These are phyloP conservation scores for Hyaloperonospora arabidopsidis DNA, from an alignment of 352 stramenopile species.

Conservation along the genomic window DNA sequence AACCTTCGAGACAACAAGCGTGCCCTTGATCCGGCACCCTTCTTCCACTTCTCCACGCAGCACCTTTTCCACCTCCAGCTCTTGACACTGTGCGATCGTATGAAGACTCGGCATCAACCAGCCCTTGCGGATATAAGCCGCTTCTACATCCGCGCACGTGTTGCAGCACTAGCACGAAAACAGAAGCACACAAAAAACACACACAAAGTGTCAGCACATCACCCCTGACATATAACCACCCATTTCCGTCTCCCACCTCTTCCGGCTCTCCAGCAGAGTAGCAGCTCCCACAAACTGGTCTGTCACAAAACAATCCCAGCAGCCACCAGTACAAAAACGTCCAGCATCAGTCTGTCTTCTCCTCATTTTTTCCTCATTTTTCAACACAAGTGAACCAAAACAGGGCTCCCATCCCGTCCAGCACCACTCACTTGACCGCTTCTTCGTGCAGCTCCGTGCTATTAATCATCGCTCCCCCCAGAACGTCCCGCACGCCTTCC, in stretches of 20 bases:
- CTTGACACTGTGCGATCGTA: constrained; percentile 69
- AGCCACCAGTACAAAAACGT: too few relatives aligned
- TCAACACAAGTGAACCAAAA: too few relatives aligned
- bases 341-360: constrained; percentile 8
- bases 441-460: constrained; percentile 50
- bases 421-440: constrained; percentile 35
- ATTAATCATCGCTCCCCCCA: constrained; percentile 66
- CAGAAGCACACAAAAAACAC: background rate
- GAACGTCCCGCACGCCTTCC: constrained; percentile 47
- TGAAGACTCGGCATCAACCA: constrained; percentile 80
- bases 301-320: too few relatives aligned
- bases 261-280: constrained; percentile 59
- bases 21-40: constrained; percentile 69
- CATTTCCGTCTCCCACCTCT: constrained; percentile 14
- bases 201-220: too few relatives aligned
- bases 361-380: too few relatives aligned
- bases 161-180: constrained; percentile 39
- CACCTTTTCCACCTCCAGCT: constrained; percentile 67
- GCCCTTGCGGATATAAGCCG: constrained; percentile 52
- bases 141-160: constrained; percentile 56
- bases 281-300: constrained; percentile 60
- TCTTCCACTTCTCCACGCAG: constrained; percentile 66
- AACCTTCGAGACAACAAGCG: constrained; percentile 72
- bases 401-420: background rate
- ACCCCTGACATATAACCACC: background rate